Evolutionary conservation across 306 rosid genomes (phyloP).

Genomic region (Glycine latifolia): DNA sequence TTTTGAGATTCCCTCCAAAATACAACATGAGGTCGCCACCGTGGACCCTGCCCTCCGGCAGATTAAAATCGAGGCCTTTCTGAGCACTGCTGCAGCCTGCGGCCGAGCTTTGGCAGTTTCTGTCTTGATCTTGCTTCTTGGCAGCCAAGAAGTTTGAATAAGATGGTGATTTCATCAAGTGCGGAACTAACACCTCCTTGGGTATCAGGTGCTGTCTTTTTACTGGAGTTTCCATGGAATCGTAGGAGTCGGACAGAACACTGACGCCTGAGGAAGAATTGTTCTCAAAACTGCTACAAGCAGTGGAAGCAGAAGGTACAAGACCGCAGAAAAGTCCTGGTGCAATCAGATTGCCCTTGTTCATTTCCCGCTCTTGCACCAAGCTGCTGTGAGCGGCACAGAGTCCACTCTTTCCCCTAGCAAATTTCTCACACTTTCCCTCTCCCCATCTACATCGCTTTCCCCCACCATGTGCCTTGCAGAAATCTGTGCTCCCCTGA

Average conservation of each 20-base stretch:
- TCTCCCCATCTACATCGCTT: constrained; percentile 94
- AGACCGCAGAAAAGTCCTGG: constrained; percentile 89
- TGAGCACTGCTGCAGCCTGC: constrained; percentile 42
- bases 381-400: constrained; percentile 95
- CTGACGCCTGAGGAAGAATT: constrained; percentile 74
- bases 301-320: constrained; percentile 70
- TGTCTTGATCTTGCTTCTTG: constrained; percentile 59
- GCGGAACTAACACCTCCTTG: constrained; percentile 83
- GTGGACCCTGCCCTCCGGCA: constrained; percentile 90
- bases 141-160: constrained; percentile 55
- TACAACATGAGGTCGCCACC: constrained; percentile 85
- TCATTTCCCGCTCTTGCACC: constrained; percentile 65
- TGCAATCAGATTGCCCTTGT: constrained; percentile 76
- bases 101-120: constrained; percentile 39
- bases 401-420: constrained; percentile 93
- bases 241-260: constrained; percentile 67
- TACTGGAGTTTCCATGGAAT: constrained; percentile 64
- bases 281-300: constrained; percentile 70
- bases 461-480: constrained; percentile 99
- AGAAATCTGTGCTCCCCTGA: constrained; percentile 98
- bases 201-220: constrained; percentile 68
- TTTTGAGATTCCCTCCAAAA: constrained; percentile 81
- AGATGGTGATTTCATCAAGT: constrained; percentile 71
- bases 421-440: constrained; percentile 91
- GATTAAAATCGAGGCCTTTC: constrained; percentile 55